Base-by-base conservation (phyloP, 305 asterid genomes). In the Solanum hybrid region DNA sequence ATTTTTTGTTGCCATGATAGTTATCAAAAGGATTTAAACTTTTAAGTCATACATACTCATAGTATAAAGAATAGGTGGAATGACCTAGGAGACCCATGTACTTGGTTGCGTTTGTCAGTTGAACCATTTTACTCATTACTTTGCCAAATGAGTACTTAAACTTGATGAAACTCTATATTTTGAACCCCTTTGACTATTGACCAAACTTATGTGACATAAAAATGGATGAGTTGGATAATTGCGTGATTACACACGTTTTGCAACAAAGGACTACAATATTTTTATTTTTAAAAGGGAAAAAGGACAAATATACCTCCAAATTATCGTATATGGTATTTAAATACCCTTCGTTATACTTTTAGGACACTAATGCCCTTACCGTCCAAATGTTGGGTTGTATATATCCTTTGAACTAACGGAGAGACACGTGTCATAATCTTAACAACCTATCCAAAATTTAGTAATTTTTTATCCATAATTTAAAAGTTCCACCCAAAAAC, bases 231-330 rank as follows among this genome's bases (percentile, higher is more conserved):
- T 42, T 42, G 17, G 56, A 42, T 42, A 42, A 42, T 13, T 42
- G 56, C 17, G 6, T 42, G 17, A 42, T 42, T 12, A 42, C 17
- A 42, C 17, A 0, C 1, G 2, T 42, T 42, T 42, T 12, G 6
- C 56, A 42, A 2, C 56, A 42, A 42, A 1, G 0, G 56, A 42
- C 17, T 42, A 42, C 56, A 42, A 12, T 42, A 42, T 4, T 42
- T 12, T 42, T 42, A 42, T 46, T 46, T 40, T 46, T 46, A 14
- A 14, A 46, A 46, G 7, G 64, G 60, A 46, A 14, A 46, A 13
- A 14, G 0, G 22, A 14, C 0, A 46, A 46, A 46, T 46, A 46
- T 46, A 46, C 0, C 20, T 0, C 0, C 0, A 1, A 46, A 46
- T 16, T 46, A 14, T 14, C 3, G 8, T 46, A 14, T 0, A 51